Evolutionary conservation across 441 rosid species (phyloP).

Genomic region (Arabidopsis hybrid): DNA sequence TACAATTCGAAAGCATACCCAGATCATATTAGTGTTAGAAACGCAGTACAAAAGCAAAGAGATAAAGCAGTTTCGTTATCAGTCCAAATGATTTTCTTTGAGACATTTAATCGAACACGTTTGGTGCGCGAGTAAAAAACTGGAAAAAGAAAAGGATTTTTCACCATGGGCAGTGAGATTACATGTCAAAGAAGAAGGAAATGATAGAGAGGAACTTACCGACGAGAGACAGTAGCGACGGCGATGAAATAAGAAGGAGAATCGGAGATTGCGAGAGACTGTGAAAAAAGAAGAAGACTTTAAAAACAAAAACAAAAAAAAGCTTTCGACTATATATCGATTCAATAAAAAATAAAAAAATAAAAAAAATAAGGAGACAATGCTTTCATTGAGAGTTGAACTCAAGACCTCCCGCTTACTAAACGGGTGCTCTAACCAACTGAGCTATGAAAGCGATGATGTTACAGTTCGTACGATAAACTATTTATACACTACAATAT

Average conservation of each 20-base stretch:
- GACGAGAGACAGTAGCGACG: neutral
- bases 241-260: neutral
- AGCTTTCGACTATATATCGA: neutral
- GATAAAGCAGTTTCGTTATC: neutral
- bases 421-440: constrained; percentile 99
- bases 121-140: neutral
- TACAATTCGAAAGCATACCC: neutral
- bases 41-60: neutral
- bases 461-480: too few relatives aligned
- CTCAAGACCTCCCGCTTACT: constrained; percentile 99
- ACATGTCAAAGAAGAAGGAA: neutral
- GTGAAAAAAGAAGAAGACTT: neutral
- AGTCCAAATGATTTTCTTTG: neutral
- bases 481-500: too few relatives aligned
- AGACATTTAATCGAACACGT: neutral
- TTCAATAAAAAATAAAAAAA: neutral
- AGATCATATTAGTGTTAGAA: neutral
- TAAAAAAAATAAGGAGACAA: neutral
- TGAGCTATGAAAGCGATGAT: constrained; percentile 76
- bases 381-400: constrained; percentile 93
- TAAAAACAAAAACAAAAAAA: neutral
- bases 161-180: neutral
- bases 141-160: neutral
- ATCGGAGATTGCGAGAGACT: neutral
- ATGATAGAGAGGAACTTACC: neutral